Base-by-base conservation (phyloP, 2,329 filamentous ascomycete species). In the Nothophaeocryptopus gaeumannii region DNA sequence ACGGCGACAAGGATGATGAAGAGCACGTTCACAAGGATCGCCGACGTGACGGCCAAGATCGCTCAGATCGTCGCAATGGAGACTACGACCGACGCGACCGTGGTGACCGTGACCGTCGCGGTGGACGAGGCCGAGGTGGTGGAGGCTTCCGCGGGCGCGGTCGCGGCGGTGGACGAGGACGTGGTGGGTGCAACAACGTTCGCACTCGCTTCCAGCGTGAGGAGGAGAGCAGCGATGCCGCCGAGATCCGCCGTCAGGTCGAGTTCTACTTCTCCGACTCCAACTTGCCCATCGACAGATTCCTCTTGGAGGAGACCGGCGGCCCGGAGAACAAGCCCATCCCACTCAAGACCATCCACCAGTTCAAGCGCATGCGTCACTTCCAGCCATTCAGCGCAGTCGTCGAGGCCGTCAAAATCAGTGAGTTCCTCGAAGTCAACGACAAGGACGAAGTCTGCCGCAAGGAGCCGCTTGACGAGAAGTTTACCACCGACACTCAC, bases 251-350 rank as follows among this genome's bases (percentile, higher is more conserved):
- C 68, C 85, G 85, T 66, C 91, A 95, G 86, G 88, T 96, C 62
- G 90, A 96, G 69, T 96, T 96, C 72, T 96, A 96, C 79, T 95
- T 96, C 73, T 88, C 88, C 64, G 88, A 95, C 70, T 88, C 85
- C 64, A 96, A 96, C 73, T 82, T 99, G 33, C 85, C 86, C 44
- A 84, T 83, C 64, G 95, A 99, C 73, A 87, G 89, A 69, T 95
- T 89, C 75, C 80, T 99, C 61, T 88, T 90, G 76, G 78, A 83
- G 56, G 78, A 84, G 64, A 87, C 89, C 47, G 86, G 84, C 34
- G 92, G 92, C 50, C 77, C 81, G 58, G 79, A 86, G 64, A 96
- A 96, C 77, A 86, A 87, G 70, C 80, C 91, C 37, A 84, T 99
- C 33, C 76, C 84, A 15, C 77, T 99, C 60, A 84, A 84, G 64